A percentile compares a stretch with the other conserved stretches of the same genome.
Evolutionary conservation across 2,329 filamentous ascomycete species (phyloP).

Genomic region (Calonectria henricotiae): DNA sequence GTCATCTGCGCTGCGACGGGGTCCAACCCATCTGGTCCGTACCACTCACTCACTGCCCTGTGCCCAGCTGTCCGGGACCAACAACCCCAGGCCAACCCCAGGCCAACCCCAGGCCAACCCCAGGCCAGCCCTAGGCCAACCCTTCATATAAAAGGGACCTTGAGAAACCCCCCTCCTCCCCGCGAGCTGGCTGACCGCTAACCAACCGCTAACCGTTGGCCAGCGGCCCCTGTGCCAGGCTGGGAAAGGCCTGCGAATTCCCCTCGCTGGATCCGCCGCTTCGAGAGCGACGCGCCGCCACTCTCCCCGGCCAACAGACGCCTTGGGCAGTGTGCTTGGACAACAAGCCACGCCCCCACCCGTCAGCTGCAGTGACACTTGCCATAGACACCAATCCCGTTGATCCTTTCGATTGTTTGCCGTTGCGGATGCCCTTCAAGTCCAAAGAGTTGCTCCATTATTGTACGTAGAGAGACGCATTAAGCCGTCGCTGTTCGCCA

Average conservation of each 20-base stretch:
- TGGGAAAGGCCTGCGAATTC: constrained; percentile 11
- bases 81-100: too few species aligned
- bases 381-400: neutral
- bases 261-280: constrained; percentile 9
- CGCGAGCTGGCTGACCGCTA: too few species aligned
- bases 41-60: too few species aligned
- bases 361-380: neutral
- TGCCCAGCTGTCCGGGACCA: too few species aligned
- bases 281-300: neutral
- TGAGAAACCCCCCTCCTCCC: neutral
- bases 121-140: too few species aligned
- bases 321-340: constrained; percentile 7
- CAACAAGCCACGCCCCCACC: constrained; percentile 12
- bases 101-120: too few species aligned
- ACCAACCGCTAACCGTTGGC: neutral
- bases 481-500: neutral
- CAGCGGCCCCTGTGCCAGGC: neutral
- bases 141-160: too few species aligned
- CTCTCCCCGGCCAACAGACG: constrained; percentile 2
- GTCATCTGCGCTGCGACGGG: constrained; percentile 35
- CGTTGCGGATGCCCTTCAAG: constrained; percentile 8
- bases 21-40: constrained; percentile 39
- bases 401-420: constrained; percentile 9
- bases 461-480: neutral
- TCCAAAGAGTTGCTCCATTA: constrained; percentile 16